A percentile compares a stretch with the other conserved stretches of the same genome.
phyloP scores from a whole-genome alignment of 1,139 yeast species.

The Kodamaea suecica region DNA sequence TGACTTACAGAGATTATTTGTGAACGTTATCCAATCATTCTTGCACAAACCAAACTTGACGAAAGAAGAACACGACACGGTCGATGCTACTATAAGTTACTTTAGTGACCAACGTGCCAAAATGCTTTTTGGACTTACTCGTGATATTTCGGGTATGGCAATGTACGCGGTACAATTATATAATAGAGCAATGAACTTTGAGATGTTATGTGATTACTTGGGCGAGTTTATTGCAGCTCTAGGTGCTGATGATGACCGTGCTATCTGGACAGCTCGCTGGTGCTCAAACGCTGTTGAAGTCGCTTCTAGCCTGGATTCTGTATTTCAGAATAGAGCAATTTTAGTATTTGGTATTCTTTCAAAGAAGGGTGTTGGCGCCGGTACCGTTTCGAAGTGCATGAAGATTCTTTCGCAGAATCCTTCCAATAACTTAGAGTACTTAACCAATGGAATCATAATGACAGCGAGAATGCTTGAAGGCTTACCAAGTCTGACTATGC shows the following conservation, averaged over 20 bases:
- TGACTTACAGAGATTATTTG: slow-evolving; percentile 61
- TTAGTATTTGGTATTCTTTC: slow-evolving; percentile 71
- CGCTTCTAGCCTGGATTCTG: slow-evolving; percentile 58
- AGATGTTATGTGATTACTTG: slow-evolving; percentile 61
- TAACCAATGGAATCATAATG: slow-evolving; percentile 43
- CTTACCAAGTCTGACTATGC: slow-evolving; percentile 50
- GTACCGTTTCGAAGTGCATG: slow-evolving; percentile 49
- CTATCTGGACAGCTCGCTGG: slow-evolving; percentile 70
- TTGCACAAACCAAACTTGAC: slow-evolving; percentile 56
- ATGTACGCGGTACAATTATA: slow-evolving; percentile 41
- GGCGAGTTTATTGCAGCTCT: slow-evolving; percentile 47
- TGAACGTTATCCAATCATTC: slow-evolving; percentile 72
- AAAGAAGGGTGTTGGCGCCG: slow-evolving; percentile 60
- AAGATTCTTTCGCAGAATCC: slow-evolving; percentile 29
- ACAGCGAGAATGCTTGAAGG: slow-evolving; percentile 65
- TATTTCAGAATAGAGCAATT: slow-evolving; percentile 70
- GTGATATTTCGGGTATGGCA: slow-evolving; percentile 43
- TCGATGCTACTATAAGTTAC: slow-evolving; percentile 53
- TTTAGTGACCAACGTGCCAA: slow-evolving; percentile 72
- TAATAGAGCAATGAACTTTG: slow-evolving; percentile 53
- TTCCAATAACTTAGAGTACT: slow-evolving; percentile 31
- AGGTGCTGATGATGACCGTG: slow-evolving; percentile 51
- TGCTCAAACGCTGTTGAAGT: slow-evolving; percentile 62
- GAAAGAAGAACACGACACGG: slow-evolving; percentile 37
- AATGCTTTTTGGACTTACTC: slow-evolving; percentile 75